Percentiles rank a stretch among this genome's conserved stretches.
phyloP scores from a whole-genome alignment of 108 stramenopile genomes.

The Parietichytrium sp. region DNA sequence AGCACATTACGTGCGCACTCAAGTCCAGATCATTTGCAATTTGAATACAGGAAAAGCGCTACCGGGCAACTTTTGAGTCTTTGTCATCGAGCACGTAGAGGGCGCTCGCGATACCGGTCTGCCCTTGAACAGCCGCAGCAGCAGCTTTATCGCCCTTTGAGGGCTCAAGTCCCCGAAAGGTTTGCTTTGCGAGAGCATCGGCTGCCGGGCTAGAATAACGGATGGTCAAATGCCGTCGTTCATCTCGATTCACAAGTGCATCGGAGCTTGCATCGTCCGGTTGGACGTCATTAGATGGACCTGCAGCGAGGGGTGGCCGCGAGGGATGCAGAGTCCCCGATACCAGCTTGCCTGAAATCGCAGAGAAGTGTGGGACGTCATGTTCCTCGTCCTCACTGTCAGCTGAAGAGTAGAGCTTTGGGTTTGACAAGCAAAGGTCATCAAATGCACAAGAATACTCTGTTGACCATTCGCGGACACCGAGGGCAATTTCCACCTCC shows the following conservation, averaged over 20 bases:
- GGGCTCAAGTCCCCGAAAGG: slow-evolving; percentile 76
- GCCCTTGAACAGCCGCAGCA: slow-evolving; percentile 68
- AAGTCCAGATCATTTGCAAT: too few species aligned
- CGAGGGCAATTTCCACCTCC: slow-evolving; percentile 87
- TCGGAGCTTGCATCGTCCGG: background rate
- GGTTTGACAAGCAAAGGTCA: background rate
- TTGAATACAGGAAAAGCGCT: too few species aligned
- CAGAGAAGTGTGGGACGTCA: slow-evolving; percentile 71
- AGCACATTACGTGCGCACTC: too few species aligned
- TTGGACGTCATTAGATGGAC: background rate
- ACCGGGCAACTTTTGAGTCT: background rate
- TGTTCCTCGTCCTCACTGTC: slow-evolving; percentile 36
- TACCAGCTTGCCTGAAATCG: slow-evolving; percentile 72
- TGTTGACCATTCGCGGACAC: slow-evolving; percentile 78
- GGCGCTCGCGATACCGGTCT: slow-evolving; percentile 75
- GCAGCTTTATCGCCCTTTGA: slow-evolving; percentile 69
- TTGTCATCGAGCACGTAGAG: background rate
- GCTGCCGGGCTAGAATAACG: slow-evolving; percentile 49
- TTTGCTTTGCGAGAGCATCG: slow-evolving; percentile 72
- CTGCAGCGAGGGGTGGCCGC: background rate
- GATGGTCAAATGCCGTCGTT: slow-evolving; percentile 39
- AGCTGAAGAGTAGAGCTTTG: background rate
- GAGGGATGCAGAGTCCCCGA: slow-evolving; percentile 50
- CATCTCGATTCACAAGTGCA: background rate
- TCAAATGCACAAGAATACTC: slow-evolving; percentile 50